Evolutionary conservation across 176 grass and related monocot genomes (phyloP).

Genomic region (Avena eriantha): DNA sequence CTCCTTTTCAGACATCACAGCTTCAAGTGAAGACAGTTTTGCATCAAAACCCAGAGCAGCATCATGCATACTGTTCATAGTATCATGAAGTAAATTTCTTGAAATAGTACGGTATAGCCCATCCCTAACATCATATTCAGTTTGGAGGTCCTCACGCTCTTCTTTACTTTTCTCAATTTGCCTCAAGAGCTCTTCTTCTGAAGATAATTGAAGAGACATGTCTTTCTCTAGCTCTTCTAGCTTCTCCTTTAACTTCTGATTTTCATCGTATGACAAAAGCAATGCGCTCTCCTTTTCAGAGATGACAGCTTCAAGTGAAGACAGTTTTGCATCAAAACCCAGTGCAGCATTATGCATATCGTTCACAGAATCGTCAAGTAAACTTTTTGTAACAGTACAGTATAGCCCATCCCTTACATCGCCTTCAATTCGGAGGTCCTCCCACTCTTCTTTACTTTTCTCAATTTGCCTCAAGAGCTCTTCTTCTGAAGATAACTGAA

Average conservation of each 20-base stretch:
- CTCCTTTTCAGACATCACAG: conserved; percentile 59
- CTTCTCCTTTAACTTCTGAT: conserved; percentile 65
- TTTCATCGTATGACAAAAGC: conserved; percentile 59
- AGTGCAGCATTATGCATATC: conserved; percentile 55
- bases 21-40: conserved; percentile 61
- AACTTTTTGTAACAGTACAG: conserved; percentile 57
- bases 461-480: conserved; percentile 65
- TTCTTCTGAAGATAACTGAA: conserved; percentile 54
- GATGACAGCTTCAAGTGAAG: conserved; percentile 55
- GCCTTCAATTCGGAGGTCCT: conserved; percentile 68
- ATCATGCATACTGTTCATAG: conserved; percentile 52
- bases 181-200: too few species aligned
- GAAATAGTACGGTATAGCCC: conserved; percentile 61
- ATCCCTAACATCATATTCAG: conserved; percentile 67
- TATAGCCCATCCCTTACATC: conserved; percentile 68
- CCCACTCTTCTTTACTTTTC: conserved; percentile 61
- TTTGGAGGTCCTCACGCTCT: conserved; percentile 62
- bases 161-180: conserved; percentile 69
- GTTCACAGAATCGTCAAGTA: conserved; percentile 66
- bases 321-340: conserved; percentile 50
- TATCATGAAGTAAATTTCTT: conserved; percentile 71
- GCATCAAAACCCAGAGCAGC: conserved; percentile 46
- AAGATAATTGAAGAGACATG: too few species aligned
- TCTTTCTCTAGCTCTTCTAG: conserved; percentile 46
- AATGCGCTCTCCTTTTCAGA: conserved; percentile 70